Evolutionary conservation across 768 basidiomycete genomes (phyloP).

Genomic region (Suillus subluteus): DNA sequence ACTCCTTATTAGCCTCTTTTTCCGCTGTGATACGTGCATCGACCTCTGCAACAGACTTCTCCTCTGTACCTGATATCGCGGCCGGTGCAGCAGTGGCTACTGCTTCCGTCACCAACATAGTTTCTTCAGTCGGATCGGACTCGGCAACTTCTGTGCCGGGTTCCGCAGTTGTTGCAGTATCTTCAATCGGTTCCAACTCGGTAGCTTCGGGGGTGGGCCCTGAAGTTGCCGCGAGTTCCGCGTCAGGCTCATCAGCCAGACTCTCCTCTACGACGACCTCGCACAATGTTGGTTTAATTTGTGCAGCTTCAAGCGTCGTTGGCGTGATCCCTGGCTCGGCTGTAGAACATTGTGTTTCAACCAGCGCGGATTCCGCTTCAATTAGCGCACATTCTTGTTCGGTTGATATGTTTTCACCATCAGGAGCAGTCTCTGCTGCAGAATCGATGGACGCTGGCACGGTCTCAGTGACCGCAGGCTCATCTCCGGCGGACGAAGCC

Average conservation of each 20-base stretch:
- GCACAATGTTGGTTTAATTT: background rate
- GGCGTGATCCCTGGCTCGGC: background rate
- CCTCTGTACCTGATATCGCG: background rate
- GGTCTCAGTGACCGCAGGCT: background rate
- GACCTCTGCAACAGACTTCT: background rate
- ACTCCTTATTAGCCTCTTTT: slow-evolving; percentile 1
- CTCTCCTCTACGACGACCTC: background rate
- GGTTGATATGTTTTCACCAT: background rate
- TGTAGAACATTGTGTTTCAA: background rate
- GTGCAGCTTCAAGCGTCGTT: background rate
- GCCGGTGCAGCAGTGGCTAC: background rate
- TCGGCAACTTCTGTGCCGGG: slow-evolving; percentile 2
- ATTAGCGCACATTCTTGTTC: too few species aligned
- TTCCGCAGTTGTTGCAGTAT: background rate
- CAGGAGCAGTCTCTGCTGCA: slow-evolving; percentile 1
- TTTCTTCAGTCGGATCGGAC: background rate
- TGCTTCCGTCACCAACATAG: background rate
- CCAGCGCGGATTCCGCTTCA: background rate
- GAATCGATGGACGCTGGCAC: background rate
- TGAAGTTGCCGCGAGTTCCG: background rate
- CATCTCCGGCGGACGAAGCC: background rate
- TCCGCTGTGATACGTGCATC: background rate
- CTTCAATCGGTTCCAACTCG: background rate
- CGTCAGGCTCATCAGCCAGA: background rate
- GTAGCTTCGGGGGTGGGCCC: background rate